Evolutionary conservation across 495 filamentous ascomycete species (phyloP), one percentile per base, ranked within the genome.

Genomic region (Lepidopterella palustris): DNA sequence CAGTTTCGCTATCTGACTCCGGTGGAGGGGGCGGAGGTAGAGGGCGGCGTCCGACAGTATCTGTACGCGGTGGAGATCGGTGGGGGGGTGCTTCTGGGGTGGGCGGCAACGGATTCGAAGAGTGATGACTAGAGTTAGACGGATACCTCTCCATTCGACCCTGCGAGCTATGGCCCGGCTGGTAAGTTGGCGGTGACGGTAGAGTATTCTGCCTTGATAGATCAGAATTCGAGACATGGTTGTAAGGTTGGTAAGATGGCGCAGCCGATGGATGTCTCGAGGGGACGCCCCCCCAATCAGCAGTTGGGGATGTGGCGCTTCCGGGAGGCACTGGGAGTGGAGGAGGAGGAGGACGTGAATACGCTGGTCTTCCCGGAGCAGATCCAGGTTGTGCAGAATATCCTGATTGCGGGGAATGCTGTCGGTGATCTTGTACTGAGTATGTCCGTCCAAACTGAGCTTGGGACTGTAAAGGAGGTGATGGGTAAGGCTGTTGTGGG

Each of bases 21-120:
- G 74, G 59, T 6, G 79, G 80, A 20, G 81, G 81, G 15, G 68
- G 73, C 13, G 80, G 78, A 13, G 86, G 86, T 21, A 89, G 71
- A 21, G 86, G 85, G 25, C 82, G 76, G 18, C 82, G 76, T 13
- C 74, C 79, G 31, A 79, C 60, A 4, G 82, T 83, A 56, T 81
- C 78, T 0, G 74, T 77, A 52, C 83, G 74, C 58, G 74, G 77
- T 45, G 53, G 53, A 45, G 65, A 55, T 55, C 58, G 39, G 39
- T 60, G 61, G 1, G 58, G 56, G 11, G 42, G 76, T 45, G 73
- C 74, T 24, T 74, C 71, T 48, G 78, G 77, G 5, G 74, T 72
- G 18, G 77, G 72, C 26, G 75, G 76, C 9, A 76, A 75, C 15
- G 68, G 58, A 35, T 68, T 63, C 20, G 28, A 20, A 23, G 70